Evolutionary conservation across 2,329 filamentous ascomycete genomes (phyloP).

Genomic region (Exophiala alcalophila): DNA sequence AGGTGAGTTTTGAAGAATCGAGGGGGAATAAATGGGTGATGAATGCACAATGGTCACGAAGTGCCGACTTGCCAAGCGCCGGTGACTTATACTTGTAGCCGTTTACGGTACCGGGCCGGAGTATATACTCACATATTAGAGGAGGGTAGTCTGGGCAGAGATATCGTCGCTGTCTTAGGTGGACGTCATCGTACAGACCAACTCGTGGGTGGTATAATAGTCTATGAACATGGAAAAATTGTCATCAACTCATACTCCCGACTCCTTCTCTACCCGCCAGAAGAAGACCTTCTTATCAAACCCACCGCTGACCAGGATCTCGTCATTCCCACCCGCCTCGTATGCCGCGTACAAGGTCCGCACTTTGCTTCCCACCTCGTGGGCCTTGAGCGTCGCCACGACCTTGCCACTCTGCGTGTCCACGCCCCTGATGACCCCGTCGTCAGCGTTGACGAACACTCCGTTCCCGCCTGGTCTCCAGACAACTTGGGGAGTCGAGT

Average conservation of each 20-base stretch:
- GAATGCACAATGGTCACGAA: too few species aligned
- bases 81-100: too few species aligned
- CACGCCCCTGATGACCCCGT: slow-evolving; percentile 59
- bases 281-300: slow-evolving; percentile 62
- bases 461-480: slow-evolving; percentile 63
- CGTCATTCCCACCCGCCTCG: slow-evolving; percentile 26
- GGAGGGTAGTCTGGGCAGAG: too few species aligned
- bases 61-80: too few species aligned
- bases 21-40: too few species aligned
- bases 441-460: slow-evolving; percentile 64
- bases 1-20: too few species aligned
- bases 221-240: slow-evolving; percentile 3
- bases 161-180: too few species aligned
- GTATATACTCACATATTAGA: too few species aligned
- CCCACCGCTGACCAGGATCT: slow-evolving; percentile 59
- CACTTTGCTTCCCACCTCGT: slow-evolving; percentile 58
- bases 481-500: slow-evolving; percentile 59
- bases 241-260: background rate
- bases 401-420: slow-evolving; percentile 59
- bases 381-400: slow-evolving; percentile 50
- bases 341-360: slow-evolving; percentile 58
- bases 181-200: too few species aligned
- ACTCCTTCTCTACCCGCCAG: slow-evolving; percentile 42
- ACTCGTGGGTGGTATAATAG: background rate
- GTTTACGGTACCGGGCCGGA: too few species aligned